Evolutionary conservation across 1,139 yeast species (phyloP), one percentile per base, ranked within the genome.

Genomic region (Scheffersomyces segobiensis): DNA sequence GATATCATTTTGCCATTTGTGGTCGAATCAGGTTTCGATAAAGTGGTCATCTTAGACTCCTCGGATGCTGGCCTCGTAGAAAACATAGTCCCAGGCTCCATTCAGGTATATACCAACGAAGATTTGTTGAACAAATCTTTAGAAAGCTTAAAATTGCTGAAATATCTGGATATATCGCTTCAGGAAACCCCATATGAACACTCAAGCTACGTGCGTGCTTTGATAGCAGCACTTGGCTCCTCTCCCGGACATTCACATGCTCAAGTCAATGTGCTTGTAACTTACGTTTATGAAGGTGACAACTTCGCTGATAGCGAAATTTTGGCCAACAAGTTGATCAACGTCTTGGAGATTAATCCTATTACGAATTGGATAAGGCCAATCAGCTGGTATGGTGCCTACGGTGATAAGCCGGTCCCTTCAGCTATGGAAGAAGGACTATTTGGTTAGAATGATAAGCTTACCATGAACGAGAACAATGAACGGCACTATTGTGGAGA

Each of bases 271-370:
- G 72, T 76, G 1, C 62, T 82, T 49, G 78, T 79, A 20, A 78
- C 85, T 20, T 87, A 81, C 68, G 96, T 88, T 2, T 92, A 91
- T 68, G 98, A 93, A 71, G 98, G 98, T 42, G 98, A 93, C 71
- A 93, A 93, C 70, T 84, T 88, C 53, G 71, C 75, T 26, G 98
- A 93, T 70, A 96, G 96, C 0, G 80, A 79, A 57, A 67, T 73
- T 14, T 75, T 90, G 61, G 89, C 91, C 3, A 64, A 65, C 7
- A 71, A 74, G 52, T 69, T 79, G 50, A 70, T 69, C 46, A 69
- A 69, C 46, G 71, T 69, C 49, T 69, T 82, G 18, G 68, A 71
- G 0, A 54, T 81, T 21, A 55, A 61, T 21, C 52, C 55, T 48
- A 62, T 61, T 49, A 63, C 60, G 3, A 17, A 58, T 14, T 84